Percentiles rank a stretch among this genome's conserved stretches.
Evolutionary conservation across 2,329 filamentous ascomycete species (phyloP).

Genomic region (Rutstroemia sydowiana): DNA sequence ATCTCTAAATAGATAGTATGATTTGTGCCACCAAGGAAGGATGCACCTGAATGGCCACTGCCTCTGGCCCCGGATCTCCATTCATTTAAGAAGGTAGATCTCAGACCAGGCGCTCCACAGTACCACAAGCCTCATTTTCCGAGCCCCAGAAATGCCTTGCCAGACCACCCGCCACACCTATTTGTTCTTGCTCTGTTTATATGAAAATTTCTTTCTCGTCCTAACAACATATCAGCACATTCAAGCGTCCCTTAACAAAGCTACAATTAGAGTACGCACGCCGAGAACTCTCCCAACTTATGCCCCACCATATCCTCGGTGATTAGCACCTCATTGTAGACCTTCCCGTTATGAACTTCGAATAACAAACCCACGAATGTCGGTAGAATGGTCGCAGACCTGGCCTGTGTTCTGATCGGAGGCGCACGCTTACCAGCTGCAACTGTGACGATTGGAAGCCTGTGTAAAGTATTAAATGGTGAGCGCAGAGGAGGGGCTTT

Average conservation of each 20-base stretch:
- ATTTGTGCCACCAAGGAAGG: no score
- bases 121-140: neutral
- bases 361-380: slow-evolving; percentile 67
- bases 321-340: slow-evolving; percentile 59
- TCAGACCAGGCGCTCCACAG: no score
- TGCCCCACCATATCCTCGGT: slow-evolving; percentile 74
- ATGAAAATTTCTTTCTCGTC: slow-evolving; percentile 60
- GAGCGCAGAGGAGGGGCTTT: slow-evolving; percentile 7
- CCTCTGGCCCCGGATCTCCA: no score
- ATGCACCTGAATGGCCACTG: no score
- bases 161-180: slow-evolving; percentile 15
- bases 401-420: slow-evolving; percentile 62
- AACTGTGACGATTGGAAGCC: slow-evolving; percentile 43
- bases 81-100: no score
- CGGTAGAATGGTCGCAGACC: slow-evolving; percentile 64
- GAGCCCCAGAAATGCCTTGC: slow-evolving; percentile 12
- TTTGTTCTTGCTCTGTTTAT: slow-evolving; percentile 65
- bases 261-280: slow-evolving; percentile 39
- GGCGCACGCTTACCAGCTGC: slow-evolving; percentile 46
- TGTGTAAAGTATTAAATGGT: slow-evolving; percentile 35
- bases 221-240: slow-evolving; percentile 33
- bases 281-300: slow-evolving; percentile 66
- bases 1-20: no score
- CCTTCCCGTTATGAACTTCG: slow-evolving; percentile 66
- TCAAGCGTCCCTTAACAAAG: neutral